A percentile compares a stretch with the other conserved stretches of the same genome.
phyloP scores from a whole-genome alignment of 306 rosid species.

The Casuarina equisetifolia region DNA sequence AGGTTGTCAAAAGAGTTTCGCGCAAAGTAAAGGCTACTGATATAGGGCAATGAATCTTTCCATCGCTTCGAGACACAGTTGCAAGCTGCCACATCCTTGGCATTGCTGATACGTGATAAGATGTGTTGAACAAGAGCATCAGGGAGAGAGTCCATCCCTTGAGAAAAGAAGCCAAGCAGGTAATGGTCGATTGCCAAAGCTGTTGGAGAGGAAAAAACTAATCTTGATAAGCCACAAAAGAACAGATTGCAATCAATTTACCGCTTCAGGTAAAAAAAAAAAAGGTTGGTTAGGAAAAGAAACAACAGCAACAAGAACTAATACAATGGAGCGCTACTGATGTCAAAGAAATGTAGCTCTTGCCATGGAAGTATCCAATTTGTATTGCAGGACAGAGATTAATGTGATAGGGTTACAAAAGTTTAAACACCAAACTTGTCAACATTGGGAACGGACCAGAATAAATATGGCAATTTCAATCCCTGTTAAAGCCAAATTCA shows the following conservation, averaged over 20 bases:
- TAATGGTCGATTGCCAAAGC: constrained; percentile 12
- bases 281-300: background rate
- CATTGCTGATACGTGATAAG: constrained; percentile 62
- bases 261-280: constrained; percentile 1
- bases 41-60: constrained; percentile 64
- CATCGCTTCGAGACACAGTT: constrained; percentile 86
- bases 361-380: background rate
- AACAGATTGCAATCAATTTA: constrained; percentile 3
- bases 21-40: constrained; percentile 71
- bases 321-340: background rate
- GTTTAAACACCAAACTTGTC: background rate
- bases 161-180: constrained; percentile 28
- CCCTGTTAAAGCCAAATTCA: background rate
- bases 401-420: background rate
- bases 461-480: background rate
- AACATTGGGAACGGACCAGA: background rate
- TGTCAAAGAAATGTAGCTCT: background rate
- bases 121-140: constrained; percentile 78
- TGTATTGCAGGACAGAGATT: background rate
- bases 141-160: constrained; percentile 80
- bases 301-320: background rate
- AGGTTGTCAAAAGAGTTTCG: constrained; percentile 70
- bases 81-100: constrained; percentile 78
- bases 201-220: background rate
- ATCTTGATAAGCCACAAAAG: background rate